Conservation (phyloP, 768 basidiomycete genomes). For the Macrolepiota dolichaula region DNA sequence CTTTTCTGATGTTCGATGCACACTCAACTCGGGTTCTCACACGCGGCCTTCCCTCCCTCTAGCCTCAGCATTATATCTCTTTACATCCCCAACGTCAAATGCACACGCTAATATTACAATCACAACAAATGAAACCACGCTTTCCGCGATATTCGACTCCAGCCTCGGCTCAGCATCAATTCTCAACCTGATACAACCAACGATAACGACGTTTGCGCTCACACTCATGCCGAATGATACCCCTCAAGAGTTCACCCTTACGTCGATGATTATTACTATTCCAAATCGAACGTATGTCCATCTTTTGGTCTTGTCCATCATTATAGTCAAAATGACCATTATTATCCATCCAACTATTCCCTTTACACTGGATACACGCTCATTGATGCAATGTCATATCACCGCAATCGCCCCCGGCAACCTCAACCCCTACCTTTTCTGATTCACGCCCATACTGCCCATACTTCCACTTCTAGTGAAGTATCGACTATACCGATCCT, state of each 20-base stretch:
- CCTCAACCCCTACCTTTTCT: neutral
- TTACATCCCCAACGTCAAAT: conserved; percentile 36
- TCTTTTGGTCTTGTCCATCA: neutral
- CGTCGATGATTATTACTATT: conserved; percentile 6
- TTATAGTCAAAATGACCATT: neutral
- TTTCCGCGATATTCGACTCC: conserved; percentile 37
- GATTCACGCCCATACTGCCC: neutral
- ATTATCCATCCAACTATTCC: neutral
- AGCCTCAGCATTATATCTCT: conserved; percentile 2
- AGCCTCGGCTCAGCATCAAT: conserved; percentile 34
- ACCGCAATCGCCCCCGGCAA: neutral
- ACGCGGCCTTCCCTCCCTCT: neutral
- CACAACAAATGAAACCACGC: conserved; percentile 31
- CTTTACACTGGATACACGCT: neutral
- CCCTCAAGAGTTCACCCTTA: conserved; percentile 6
- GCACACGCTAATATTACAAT: conserved; percentile 52
- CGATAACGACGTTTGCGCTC: conserved; percentile 39
- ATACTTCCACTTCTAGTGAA: neutral
- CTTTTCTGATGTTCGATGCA: neutral
- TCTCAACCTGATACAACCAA: conserved; percentile 34
- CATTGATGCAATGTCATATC: neutral
- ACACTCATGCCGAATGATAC: conserved; percentile 18
- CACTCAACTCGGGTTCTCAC: neutral
- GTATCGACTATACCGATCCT: conserved; percentile 2
- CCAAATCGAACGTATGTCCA: conserved; percentile 6